These are phyloP conservation scores for Lachnum nothofagi DNA, from an alignment of 2,329 filamentous ascomycete genomes.

Conservation along the genomic window DNA sequence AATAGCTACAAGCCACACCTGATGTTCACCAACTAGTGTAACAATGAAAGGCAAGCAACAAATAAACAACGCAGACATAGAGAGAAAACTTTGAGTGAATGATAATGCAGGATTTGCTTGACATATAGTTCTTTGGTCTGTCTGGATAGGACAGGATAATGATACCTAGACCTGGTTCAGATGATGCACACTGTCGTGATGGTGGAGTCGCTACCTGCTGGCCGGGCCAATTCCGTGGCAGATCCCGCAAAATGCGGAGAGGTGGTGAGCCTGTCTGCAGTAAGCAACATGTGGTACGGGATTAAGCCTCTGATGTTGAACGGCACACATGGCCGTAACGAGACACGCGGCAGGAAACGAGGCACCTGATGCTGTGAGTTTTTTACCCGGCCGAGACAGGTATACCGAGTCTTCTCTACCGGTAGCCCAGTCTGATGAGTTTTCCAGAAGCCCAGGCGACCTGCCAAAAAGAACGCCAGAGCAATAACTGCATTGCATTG, in stretches of 20 bases:
- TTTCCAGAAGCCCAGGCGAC: too few relatives aligned
- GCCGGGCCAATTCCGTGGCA: too few relatives aligned
- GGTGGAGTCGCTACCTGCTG: too few relatives aligned
- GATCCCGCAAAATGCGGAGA: background rate
- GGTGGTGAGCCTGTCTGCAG: background rate
- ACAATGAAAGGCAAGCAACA: background rate
- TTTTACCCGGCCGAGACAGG: slow-evolving; percentile 12
- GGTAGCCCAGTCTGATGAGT: too few relatives aligned
- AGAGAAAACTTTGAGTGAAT: background rate
- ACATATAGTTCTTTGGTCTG: background rate
- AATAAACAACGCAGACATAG: background rate
- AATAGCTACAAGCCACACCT: background rate
- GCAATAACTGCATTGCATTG: too few relatives aligned
- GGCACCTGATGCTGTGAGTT: slow-evolving; percentile 16
- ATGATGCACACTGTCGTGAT: too few relatives aligned
- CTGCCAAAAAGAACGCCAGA: too few relatives aligned
- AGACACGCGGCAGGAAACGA: slow-evolving; percentile 12
- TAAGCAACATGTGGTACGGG: background rate
- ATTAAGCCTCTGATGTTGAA: background rate
- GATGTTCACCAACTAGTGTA: background rate
- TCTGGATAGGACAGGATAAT: background rate
- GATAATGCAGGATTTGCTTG: background rate
- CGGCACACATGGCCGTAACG: slow-evolving; percentile 2
- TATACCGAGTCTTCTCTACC: too few relatives aligned
- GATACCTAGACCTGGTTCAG: too few relatives aligned